These are phyloP conservation scores for Cytospora leucostoma DNA, from an alignment of 2,329 filamentous ascomycete species.

Conservation along the genomic window DNA sequence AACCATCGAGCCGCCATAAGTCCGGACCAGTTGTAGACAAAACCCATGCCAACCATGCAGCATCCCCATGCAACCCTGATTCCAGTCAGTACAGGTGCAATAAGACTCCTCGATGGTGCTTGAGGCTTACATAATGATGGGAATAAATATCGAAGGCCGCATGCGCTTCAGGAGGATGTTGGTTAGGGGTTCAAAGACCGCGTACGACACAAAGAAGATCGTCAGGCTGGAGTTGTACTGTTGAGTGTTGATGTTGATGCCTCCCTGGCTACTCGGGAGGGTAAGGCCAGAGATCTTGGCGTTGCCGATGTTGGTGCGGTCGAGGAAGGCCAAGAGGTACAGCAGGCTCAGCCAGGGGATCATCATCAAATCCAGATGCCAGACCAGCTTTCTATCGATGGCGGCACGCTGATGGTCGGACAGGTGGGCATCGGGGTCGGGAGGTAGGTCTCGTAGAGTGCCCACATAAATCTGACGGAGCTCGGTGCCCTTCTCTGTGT, in stretches of 20 bases:
- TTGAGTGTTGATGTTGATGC: constrained; percentile 61
- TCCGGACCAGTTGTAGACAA: constrained; percentile 63
- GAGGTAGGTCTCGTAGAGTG: constrained; percentile 31
- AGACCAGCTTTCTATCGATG: constrained; percentile 38
- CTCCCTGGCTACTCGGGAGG: constrained; percentile 35
- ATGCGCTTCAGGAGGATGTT: constrained; percentile 79
- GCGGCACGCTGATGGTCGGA: constrained; percentile 34
- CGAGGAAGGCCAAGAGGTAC: constrained; percentile 74
- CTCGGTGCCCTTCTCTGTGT: constrained; percentile 26
- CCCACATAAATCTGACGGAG: constrained; percentile 19
- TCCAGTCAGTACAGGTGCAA: neutral
- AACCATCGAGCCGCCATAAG: constrained; percentile 71
- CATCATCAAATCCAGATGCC: constrained; percentile 38
- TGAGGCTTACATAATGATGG: constrained; percentile 69
- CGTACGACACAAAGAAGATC: constrained; percentile 86
- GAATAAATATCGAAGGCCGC: constrained; percentile 77
- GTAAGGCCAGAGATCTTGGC: constrained; percentile 60
- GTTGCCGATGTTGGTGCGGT: constrained; percentile 76
- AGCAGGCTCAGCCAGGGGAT: constrained; percentile 55
- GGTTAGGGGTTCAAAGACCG: constrained; percentile 74
- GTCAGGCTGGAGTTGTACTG: constrained; percentile 76
- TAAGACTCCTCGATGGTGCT: neutral
- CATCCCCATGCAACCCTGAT: constrained; percentile 63
- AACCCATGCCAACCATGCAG: constrained; percentile 69
- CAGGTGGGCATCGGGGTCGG: constrained; percentile 38